phyloP scores from a whole-genome alignment of 2,329 filamentous ascomycete species.

The Monosporascus sp. region DNA sequence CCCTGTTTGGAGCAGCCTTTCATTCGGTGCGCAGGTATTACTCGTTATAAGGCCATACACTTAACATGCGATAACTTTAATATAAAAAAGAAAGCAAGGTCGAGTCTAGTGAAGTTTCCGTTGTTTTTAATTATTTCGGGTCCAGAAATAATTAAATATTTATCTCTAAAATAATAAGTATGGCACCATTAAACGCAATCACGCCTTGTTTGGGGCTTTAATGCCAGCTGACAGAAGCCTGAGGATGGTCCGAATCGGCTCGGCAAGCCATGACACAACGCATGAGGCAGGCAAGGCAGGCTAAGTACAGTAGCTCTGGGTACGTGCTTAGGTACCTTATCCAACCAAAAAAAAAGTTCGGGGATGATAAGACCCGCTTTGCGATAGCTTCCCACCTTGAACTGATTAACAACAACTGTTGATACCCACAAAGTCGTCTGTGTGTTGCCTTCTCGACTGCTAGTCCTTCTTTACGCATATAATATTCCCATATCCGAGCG shows the following conservation, averaged over 20 bases:
- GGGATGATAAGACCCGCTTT: constrained; percentile 10
- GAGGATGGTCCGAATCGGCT: background rate
- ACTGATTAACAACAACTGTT: background rate
- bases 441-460: background rate
- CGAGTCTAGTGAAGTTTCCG: too few species aligned
- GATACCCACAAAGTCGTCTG: background rate
- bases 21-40: background rate
- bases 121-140: background rate
- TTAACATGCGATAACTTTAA: background rate
- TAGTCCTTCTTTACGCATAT: background rate
- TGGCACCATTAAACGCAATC: background rate
- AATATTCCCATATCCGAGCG: background rate
- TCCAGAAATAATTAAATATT: background rate
- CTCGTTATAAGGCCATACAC: background rate
- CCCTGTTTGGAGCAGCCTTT: background rate
- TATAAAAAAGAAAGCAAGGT: background rate
- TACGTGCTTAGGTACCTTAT: background rate
- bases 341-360: constrained; percentile 16
- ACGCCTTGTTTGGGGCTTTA: background rate
- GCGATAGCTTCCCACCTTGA: constrained; percentile 6
- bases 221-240: background rate
- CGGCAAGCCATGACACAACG: too few species aligned
- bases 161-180: background rate
- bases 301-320: too few species aligned
- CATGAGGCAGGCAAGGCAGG: too few species aligned